Base-by-base conservation (phyloP, 352 stramenopile species). In the Plasmopara halstedii region DNA sequence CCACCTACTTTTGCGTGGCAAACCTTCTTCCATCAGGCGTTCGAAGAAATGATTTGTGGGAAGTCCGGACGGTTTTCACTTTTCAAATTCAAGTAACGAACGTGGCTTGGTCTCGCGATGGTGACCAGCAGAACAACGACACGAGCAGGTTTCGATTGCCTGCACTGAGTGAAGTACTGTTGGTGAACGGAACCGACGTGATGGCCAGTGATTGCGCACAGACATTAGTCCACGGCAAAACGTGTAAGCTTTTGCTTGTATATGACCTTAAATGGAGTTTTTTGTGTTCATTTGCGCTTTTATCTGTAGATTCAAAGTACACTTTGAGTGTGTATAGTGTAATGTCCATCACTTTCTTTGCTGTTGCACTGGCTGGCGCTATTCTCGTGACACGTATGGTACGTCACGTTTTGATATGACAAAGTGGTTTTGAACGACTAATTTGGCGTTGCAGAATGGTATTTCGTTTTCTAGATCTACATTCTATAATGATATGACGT, bases 401-500 rank as follows among this genome's bases (percentile, higher is more conserved):
- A 61, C 42, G 36, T 1, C 42, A 11, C 6, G n/a, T 47, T 11
- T 13, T 38, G 15, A 34, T 49, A n/a, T n/a, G n/a, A n/a, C n/a
- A n/a, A n/a, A n/a, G n/a, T n/a, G n/a, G n/a, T n/a, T n/a, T n/a
- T n/a, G n/a, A n/a, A 2, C 11, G 25, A 29, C 25, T 4, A 10
- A 4, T 20, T n/a, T 17, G n/a, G 20, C 21, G 9, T 23, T 32
- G 13, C 39, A 90, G 78, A 90, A 93, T 40, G 81, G 81, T 6
- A 73, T 93, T 33, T 77, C 76, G 0, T 90, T 93, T 38, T 86
- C 79, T 4, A 62, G 58, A 20, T 36, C 52, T 22, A 83, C 81
- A 11, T 89, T 93, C 53, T 93, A 86, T 58, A 93, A 88, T 51
- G 78, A 93, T 42, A 86, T 89, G 73, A 88, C 81, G 9, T 87